These are phyloP conservation scores for Colletotrichum sp. DNA, from an alignment of 2,329 filamentous ascomycete species.

Conservation along the genomic window DNA sequence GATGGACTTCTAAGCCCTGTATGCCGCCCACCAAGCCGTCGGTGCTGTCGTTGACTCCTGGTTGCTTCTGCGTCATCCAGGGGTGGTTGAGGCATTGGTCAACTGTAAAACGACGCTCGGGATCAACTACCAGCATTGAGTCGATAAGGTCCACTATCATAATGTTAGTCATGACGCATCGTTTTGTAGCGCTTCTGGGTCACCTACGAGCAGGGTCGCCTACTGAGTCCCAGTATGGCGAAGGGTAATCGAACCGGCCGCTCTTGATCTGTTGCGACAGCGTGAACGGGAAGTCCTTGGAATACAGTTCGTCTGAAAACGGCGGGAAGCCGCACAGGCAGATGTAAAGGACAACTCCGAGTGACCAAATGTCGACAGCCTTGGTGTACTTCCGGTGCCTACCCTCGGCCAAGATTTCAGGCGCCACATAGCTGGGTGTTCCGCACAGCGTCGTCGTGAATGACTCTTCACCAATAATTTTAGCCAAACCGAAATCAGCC, in stretches of 20 bases:
- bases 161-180: background rate
- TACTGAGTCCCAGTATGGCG: conserved; percentile 92
- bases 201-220: conserved; percentile 76
- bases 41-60: conserved; percentile 81
- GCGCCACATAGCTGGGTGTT: conserved; percentile 96
- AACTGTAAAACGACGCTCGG: conserved; percentile 82
- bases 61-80: conserved; percentile 73
- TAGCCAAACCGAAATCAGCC: conserved; percentile 95
- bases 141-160: conserved; percentile 83
- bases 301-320: conserved; percentile 92
- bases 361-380: conserved; percentile 94
- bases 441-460: conserved; percentile 97
- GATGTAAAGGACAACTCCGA: conserved; percentile 98
- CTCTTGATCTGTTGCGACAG: conserved; percentile 89
- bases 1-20: conserved; percentile 80
- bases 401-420: conserved; percentile 87
- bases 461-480: conserved; percentile 98
- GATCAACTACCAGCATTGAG: conserved; percentile 89
- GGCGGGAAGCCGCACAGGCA: conserved; percentile 96
- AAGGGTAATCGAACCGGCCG: conserved; percentile 92
- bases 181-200: background rate
- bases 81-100: conserved; percentile 92
- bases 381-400: conserved; percentile 89
- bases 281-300: conserved; percentile 80
- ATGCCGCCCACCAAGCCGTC: conserved; percentile 91